Conservation (phyloP, 441 rosid genomes). For the California macrophylla region DNA sequence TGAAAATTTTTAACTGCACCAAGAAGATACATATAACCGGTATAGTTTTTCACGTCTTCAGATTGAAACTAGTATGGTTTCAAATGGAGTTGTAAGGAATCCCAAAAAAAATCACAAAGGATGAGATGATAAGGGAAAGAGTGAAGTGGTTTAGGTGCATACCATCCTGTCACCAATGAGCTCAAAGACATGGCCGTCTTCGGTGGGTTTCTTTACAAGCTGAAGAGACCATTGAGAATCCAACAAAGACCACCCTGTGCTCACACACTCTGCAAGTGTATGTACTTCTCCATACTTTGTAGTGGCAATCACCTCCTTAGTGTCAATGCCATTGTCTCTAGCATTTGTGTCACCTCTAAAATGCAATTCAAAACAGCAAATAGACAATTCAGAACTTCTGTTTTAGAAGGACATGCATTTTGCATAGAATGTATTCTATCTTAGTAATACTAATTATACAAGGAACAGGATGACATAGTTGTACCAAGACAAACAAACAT, state of each 20-base stretch:
- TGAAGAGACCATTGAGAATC: slow-evolving; percentile 37
- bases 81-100: slow-evolving; percentile 2
- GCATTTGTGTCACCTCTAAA: neutral
- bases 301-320: slow-evolving; percentile 44
- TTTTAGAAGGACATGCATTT: neutral
- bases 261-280: slow-evolving; percentile 47
- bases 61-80: neutral
- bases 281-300: slow-evolving; percentile 38
- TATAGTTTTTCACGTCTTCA: neutral
- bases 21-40: too few relatives aligned
- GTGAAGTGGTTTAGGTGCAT: neutral
- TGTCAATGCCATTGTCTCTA: slow-evolving; percentile 18
- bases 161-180: slow-evolving; percentile 30
- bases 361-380: neutral
- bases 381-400: neutral
- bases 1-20: slow-evolving; percentile 49
- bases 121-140: too few relatives aligned
- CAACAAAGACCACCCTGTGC: slow-evolving; percentile 53
- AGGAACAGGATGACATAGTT: neutral
- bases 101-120: neutral
- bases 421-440: too few relatives aligned
- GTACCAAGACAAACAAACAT: neutral
- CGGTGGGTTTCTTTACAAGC: slow-evolving; percentile 20
- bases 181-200: slow-evolving; percentile 39
- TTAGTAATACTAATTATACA: too few relatives aligned